Percentiles rank a stretch among this genome's conserved stretches.
Conservation (phyloP, 2,329 filamentous ascomycete genomes). For the Plenodomus tracheiphilus region DNA sequence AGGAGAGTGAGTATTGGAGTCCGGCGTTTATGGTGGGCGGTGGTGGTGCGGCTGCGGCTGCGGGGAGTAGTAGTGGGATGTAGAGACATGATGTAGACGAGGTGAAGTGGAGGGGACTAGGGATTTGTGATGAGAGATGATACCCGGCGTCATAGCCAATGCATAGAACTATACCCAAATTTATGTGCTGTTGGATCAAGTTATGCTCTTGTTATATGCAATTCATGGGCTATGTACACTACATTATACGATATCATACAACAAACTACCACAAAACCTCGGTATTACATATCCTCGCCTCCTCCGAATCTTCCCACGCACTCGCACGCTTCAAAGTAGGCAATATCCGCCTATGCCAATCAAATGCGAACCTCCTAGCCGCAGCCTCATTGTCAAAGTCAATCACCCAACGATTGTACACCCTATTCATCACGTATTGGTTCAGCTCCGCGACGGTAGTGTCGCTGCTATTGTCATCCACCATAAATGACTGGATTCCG, state of each 20-base stretch:
- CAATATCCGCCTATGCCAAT: constrained; percentile 57
- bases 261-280: constrained; percentile 54
- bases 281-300: constrained; percentile 48
- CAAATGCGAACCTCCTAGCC: constrained; percentile 55
- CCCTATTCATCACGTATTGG: constrained; percentile 38
- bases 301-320: constrained; percentile 37
- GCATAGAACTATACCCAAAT: constrained; percentile 1
- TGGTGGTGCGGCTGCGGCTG: constrained; percentile 11
- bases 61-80: constrained; percentile 5
- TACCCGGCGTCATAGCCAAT: constrained; percentile 16
- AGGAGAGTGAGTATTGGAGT: constrained; percentile 93
- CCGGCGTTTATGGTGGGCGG: constrained; percentile 65
- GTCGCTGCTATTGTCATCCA: constrained; percentile 13
- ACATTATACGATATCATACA: constrained; percentile 3
- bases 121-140: too few relatives aligned
- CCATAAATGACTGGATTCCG: constrained; percentile 17
- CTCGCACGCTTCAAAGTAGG: constrained; percentile 24
- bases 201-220: not conserved
- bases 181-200: not conserved
- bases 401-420: constrained; percentile 56
- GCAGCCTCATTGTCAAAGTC: constrained; percentile 60
- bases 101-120: too few relatives aligned
- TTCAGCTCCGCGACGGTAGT: constrained; percentile 18
- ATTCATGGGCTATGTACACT: not conserved
- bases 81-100: not conserved